Percentiles rank a stretch among this genome's conserved stretches.
Conservation (phyloP, 2,329 filamentous ascomycete species). For the Colletotrichum lindemuthianum region DNA sequence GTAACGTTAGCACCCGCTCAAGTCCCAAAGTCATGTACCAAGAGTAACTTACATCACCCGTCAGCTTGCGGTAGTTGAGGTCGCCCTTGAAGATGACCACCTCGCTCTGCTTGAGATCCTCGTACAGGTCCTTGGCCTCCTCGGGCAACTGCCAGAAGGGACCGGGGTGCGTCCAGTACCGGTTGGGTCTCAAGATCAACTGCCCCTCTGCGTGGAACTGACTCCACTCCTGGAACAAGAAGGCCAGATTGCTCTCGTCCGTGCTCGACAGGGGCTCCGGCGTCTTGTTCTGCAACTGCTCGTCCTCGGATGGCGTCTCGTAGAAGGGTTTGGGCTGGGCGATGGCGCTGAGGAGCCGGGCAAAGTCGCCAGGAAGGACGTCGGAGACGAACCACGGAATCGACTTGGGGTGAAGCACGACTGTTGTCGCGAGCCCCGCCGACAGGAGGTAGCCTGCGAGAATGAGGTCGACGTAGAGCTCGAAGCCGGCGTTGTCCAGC, state of each 20-base stretch:
- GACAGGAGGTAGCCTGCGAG: constrained; percentile 90
- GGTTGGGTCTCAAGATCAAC: constrained; percentile 82
- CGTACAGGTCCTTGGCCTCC: constrained; percentile 72
- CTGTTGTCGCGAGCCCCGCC: constrained; percentile 82
- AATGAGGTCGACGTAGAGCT: constrained; percentile 94
- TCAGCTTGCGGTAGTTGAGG: constrained; percentile 94
- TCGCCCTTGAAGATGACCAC: constrained; percentile 98
- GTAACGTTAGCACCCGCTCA: background rate
- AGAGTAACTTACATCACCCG: constrained; percentile 76
- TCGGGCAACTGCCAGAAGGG: constrained; percentile 89
- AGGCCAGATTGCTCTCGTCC: constrained; percentile 74
- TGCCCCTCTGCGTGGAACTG: constrained; percentile 83
- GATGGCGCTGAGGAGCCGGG: constrained; percentile 82
- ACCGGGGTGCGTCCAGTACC: constrained; percentile 90
- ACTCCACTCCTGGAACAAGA: constrained; percentile 86
- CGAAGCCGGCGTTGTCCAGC: constrained; percentile 96
- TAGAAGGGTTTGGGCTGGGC: constrained; percentile 83
- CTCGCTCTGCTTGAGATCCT: constrained; percentile 84
- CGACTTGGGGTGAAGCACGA: constrained; percentile 92
- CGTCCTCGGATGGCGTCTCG: constrained; percentile 76
- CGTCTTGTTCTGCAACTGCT: constrained; percentile 63
- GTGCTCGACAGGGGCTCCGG: constrained; percentile 72
- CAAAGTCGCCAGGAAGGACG: constrained; percentile 87
- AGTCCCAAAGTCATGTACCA: too few species aligned
- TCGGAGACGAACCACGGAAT: constrained; percentile 99